Percentiles rank a stretch among this genome's conserved stretches.
These are phyloP conservation scores for Urtica urens DNA, from an alignment of 306 rosid species.

Conservation along the genomic window DNA sequence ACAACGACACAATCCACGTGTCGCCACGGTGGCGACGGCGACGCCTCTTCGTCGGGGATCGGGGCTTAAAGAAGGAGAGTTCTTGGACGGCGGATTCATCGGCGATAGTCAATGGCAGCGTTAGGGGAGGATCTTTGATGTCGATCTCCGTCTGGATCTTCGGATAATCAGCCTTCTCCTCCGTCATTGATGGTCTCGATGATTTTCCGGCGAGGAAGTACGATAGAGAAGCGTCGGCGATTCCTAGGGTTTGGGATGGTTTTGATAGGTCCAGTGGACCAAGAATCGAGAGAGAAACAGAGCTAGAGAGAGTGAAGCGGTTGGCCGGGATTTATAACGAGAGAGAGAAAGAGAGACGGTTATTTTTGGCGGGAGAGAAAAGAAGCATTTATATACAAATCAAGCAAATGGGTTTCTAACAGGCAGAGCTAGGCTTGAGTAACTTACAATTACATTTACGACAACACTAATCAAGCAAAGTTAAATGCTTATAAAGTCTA, in stretches of 20 bases:
- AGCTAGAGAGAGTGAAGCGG: constrained; percentile 6
- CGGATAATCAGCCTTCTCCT: constrained; percentile 21
- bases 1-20: constrained; percentile 75
- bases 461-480: no score
- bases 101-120: constrained; percentile 9
- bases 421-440: no score
- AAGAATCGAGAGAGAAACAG: not conserved
- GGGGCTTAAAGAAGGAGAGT: constrained; percentile 23
- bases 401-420: no score
- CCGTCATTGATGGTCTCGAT: constrained; percentile 2
- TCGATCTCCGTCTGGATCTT: constrained; percentile 31
- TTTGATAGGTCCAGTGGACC: not conserved
- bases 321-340: not conserved
- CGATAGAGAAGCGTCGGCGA: no score
- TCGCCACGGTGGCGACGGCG: constrained; percentile 38
- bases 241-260: no score
- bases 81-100: not conserved
- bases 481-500: no score
- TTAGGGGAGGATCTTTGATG: constrained; percentile 24
- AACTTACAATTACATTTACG: no score
- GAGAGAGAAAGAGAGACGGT: not conserved
- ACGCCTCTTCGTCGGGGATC: constrained; percentile 10
- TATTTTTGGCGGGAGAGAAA: no score
- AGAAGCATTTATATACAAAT: no score
- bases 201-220: not conserved